A percentile compares a stretch with the other conserved stretches of the same genome.
Evolutionary conservation across 768 basidiomycete species (phyloP).

Genomic region (Tricholoma saponaceum): DNA sequence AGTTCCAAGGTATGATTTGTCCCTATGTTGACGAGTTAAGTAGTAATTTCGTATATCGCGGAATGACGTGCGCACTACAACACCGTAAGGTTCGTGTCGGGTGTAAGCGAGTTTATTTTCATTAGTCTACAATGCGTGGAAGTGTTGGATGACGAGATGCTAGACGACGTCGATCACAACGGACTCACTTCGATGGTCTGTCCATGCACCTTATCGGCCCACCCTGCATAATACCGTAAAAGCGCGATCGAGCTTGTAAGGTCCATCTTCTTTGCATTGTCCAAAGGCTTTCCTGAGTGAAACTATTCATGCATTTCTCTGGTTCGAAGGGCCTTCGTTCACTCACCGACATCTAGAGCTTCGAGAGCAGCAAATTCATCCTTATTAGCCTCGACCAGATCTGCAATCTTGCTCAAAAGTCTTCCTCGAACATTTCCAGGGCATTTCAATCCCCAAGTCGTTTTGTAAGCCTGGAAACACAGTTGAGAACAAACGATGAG

Average conservation of each 20-base stretch:
- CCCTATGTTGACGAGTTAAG: conserved; percentile 13
- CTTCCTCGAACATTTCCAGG: conserved; percentile 33
- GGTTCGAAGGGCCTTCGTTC: neutral
- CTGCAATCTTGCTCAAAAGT: conserved; percentile 24
- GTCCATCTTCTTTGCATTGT: neutral
- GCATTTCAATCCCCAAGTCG: conserved; percentile 59
- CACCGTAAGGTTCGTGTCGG: neutral
- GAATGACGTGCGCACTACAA: neutral
- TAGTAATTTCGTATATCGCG: neutral
- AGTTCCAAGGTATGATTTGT: conserved; percentile 56
- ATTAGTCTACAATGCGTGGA: neutral
- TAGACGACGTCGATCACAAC: neutral
- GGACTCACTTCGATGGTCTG: neutral
- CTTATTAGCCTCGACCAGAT: conserved; percentile 20
- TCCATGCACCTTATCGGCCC: neutral
- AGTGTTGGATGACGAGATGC: neutral
- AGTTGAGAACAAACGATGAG: neutral
- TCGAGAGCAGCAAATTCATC: conserved; percentile 25
- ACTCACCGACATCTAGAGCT: conserved; percentile 18
- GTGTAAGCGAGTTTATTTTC: neutral
- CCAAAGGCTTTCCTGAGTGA: neutral
- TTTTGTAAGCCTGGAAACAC: conserved; percentile 33
- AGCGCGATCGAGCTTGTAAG: neutral
- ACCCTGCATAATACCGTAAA: neutral
- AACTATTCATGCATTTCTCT: neutral